These are phyloP conservation scores for Geranium rotundifolium DNA, from an alignment of 345 rosid genomes.

Conservation along the genomic window DNA sequence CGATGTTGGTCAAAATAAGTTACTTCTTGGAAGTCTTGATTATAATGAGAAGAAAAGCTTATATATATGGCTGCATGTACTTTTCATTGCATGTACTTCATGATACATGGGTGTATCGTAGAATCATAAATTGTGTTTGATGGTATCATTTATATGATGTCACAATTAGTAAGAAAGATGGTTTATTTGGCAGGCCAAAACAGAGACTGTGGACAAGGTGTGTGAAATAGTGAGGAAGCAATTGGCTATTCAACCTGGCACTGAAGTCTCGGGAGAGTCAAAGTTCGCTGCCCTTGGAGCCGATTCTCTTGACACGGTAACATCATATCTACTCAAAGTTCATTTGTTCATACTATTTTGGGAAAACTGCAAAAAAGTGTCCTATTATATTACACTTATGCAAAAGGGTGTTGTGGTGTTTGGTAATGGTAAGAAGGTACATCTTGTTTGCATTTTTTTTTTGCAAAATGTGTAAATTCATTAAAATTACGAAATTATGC, in stretches of 20 bases:
- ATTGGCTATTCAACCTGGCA: constrained; percentile 27
- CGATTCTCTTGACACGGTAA: constrained; percentile 48
- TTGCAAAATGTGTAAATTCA: too few relatives aligned
- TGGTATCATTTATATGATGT: neutral
- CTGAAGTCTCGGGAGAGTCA: constrained; percentile 30
- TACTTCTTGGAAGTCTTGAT: neutral
- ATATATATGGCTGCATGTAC: neutral
- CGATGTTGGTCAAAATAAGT: neutral
- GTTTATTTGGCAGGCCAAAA: constrained; percentile 24
- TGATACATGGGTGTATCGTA: too few relatives aligned
- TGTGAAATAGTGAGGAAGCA: constrained; percentile 39
- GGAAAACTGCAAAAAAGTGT: too few relatives aligned
- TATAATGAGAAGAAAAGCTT: neutral
- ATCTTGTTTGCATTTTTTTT: too few relatives aligned
- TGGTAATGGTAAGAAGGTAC: too few relatives aligned
- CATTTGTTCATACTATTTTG: too few relatives aligned
- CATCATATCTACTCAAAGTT: neutral
- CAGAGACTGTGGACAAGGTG: constrained; percentile 31
- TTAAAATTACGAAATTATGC: too few relatives aligned
- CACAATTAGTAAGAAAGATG: neutral
- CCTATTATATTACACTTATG: too few relatives aligned
- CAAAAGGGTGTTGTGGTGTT: too few relatives aligned
- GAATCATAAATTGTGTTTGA: neutral
- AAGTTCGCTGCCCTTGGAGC: constrained; percentile 38
- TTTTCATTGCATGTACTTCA: too few relatives aligned